These are phyloP conservation scores for Solanum neorickii DNA, from an alignment of 257 asterid species.

Conservation along the genomic window DNA sequence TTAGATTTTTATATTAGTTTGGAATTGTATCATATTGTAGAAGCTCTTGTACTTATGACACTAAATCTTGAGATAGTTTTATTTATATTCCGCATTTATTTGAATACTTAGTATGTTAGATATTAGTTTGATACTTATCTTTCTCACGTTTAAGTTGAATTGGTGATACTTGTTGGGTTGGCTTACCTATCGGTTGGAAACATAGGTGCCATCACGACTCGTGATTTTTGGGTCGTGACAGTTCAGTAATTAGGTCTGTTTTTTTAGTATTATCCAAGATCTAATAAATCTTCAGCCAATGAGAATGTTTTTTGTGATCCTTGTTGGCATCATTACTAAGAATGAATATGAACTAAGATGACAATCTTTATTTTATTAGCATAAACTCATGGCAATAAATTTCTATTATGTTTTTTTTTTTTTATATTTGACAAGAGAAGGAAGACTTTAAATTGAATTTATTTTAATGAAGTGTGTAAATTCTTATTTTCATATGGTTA, in stretches of 20 bases:
- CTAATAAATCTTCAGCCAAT: background rate
- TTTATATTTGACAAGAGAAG: background rate
- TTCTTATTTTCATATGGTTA: background rate
- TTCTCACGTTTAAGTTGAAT: no score
- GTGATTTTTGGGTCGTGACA: no score
- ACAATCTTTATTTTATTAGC: background rate
- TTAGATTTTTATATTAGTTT: no score
- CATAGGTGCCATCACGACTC: no score
- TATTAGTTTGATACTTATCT: no score
- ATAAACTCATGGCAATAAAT: background rate
- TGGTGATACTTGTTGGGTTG: no score
- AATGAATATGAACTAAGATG: background rate
- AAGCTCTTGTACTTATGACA: no score
- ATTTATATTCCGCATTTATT: no score
- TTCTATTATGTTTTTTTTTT: background rate
- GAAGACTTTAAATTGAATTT: background rate
- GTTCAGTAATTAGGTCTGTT: background rate
- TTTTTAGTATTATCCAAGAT: background rate
- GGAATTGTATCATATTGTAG: no score
- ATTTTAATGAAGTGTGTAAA: background rate
- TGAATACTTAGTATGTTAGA: no score
- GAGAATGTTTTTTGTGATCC: background rate
- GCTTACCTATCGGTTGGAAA: no score
- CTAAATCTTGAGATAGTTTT: no score
- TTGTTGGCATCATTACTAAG: background rate